Conservation (phyloP, 83 land plant species). For the Picea abies region DNA sequence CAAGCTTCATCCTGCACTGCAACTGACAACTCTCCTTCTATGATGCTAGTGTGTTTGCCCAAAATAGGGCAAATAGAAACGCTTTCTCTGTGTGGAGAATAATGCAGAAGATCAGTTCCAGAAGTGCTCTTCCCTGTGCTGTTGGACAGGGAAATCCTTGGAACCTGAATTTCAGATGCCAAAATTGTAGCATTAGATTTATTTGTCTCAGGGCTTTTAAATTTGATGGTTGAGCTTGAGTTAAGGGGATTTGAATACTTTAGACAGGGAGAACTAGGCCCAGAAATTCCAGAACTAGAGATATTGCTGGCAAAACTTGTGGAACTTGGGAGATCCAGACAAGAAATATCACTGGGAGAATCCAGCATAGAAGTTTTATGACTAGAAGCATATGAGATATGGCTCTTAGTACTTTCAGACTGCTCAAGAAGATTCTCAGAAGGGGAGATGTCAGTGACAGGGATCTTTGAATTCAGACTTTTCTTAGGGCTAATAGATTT, state of each 20-base stretch:
- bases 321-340: neutral
- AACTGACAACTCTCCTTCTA: neutral
- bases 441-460: neutral
- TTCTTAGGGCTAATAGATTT: neutral
- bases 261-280: neutral
- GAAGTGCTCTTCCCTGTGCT: neutral
- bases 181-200: neutral
- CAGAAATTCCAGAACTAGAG: neutral
- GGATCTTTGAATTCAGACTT: neutral
- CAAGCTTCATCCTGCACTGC: neutral
- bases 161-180: neutral
- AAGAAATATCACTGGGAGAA: neutral
- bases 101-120: neutral
- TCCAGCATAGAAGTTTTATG: neutral
- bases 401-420: neutral
- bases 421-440: neutral
- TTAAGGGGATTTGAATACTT: neutral
- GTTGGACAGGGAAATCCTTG: neutral
- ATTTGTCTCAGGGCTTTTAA: neutral
- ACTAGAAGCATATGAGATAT: neutral
- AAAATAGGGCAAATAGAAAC: neutral
- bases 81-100: neutral
- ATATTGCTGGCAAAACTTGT: neutral
- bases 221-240: neutral
- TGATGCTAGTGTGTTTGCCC: neutral